Evolutionary conservation across 768 basidiomycete genomes (phyloP), one percentile per base, ranked within the genome.

Genomic region (Mycena vulgaris): DNA sequence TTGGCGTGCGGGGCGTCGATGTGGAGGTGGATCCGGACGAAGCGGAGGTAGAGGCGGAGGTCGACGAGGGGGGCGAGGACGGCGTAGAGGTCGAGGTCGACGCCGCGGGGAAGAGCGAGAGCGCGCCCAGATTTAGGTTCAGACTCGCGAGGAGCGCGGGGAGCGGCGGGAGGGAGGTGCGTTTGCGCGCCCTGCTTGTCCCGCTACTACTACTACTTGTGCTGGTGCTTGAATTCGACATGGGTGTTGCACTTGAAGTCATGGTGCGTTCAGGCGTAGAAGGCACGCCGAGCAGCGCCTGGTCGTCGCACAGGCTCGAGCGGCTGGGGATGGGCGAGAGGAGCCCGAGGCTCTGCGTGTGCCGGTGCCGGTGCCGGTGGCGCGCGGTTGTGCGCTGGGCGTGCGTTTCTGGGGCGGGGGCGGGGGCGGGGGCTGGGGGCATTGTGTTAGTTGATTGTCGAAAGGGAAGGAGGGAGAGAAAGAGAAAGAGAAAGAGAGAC

Each of bases 141-240:
- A 62, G 61, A 17, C 58, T 39, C 65, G 78, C 25, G 74, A 81
- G 56, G 68, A 82, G 66, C 61, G 75, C 35, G 75, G 47, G 78
- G 75, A 62, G 80, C 66, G 21, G 82, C 69, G 71, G 76, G 68
- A 42, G 80, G 75, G 21, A 75, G 74, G 40, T n/a, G 56, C 61
- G 64, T 25, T 40, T 57, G 25, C 25, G 21, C 9, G 25, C 31
- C 33, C 28, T 35, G 49, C 59, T 62, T 45, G 39, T 35, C 39
- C 10, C 14, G 9, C 39, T 39, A n/a, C n/a, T n/a, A n/a, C n/a
- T n/a, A n/a, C n/a, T n/a, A n/a, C n/a, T n/a, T n/a, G n/a, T n/a
- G n/a, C n/a, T n/a, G n/a, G n/a, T n/a, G n/a, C n/a, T n/a, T n/a
- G n/a, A n/a, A n/a, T n/a, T n/a, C n/a, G n/a, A n/a, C n/a, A n/a